These are phyloP conservation scores for Conringia planisiliqua DNA, from an alignment of 345 rosid species.

Conservation along the genomic window DNA sequence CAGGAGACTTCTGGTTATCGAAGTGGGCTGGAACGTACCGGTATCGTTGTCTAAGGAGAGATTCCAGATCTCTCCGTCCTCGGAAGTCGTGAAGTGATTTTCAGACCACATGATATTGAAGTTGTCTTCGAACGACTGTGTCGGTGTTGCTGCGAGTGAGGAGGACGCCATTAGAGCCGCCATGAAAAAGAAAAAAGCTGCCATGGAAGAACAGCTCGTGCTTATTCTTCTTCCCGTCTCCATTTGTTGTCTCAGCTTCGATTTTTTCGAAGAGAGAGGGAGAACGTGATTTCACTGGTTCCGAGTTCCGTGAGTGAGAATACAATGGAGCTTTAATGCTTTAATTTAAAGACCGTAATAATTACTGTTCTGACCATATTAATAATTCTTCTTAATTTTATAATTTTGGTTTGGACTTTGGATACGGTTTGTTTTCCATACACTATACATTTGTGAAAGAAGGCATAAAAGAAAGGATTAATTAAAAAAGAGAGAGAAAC, in stretches of 20 bases:
- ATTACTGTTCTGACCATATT: constrained; percentile 19
- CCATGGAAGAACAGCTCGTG: constrained; percentile 35
- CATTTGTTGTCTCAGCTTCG: constrained; percentile 35
- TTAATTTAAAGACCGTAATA: background rate
- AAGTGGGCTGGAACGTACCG: constrained; percentile 38
- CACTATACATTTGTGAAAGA: background rate
- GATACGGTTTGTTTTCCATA: background rate
- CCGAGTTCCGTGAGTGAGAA: constrained; percentile 25
- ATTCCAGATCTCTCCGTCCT: constrained; percentile 96
- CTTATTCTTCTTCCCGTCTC: background rate
- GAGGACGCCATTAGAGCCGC: constrained; percentile 38
- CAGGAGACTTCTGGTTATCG: background rate
- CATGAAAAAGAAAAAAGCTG: constrained; percentile 30
- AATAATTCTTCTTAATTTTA: background rate
- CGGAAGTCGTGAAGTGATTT: constrained; percentile 85
- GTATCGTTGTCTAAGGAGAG: constrained; percentile 88
- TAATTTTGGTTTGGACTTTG: constrained; percentile 8
- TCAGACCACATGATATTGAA: constrained; percentile 95
- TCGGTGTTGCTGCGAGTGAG: constrained; percentile 39
- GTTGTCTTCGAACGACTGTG: constrained; percentile 70
- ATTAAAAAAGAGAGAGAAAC: background rate
- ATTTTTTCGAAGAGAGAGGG: constrained; percentile 8
- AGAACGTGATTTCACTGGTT: constrained; percentile 26
- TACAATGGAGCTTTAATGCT: constrained; percentile 21
- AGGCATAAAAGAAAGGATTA: background rate